These are phyloP conservation scores for Bryoglossum gracile DNA, from an alignment of 495 filamentous ascomycete species.

Conservation along the genomic window DNA sequence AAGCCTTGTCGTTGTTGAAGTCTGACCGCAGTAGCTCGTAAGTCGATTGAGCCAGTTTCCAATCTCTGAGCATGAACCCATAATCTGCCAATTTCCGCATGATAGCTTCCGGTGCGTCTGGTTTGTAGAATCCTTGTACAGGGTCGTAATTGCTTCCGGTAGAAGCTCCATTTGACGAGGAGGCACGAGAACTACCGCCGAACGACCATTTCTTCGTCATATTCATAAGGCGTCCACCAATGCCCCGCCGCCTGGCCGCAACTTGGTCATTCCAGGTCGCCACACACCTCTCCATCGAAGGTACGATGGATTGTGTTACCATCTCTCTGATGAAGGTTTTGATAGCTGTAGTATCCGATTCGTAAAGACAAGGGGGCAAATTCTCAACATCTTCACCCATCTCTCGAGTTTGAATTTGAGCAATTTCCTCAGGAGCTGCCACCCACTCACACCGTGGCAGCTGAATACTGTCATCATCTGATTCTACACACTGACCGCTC, in stretches of 20 bases:
- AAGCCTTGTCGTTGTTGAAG: conserved; percentile 91
- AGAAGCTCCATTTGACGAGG: conserved; percentile 27
- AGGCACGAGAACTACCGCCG: conserved; percentile 41
- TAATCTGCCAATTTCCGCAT: conserved; percentile 94
- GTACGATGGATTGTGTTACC: conserved; percentile 84
- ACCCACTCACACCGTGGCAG: conserved; percentile 81
- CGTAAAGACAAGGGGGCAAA: conserved; percentile 72
- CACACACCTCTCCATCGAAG: conserved; percentile 87
- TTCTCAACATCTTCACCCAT: conserved; percentile 58
- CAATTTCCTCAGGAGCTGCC: conserved; percentile 77
- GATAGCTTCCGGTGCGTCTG: conserved; percentile 75
- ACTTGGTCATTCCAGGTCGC: conserved; percentile 96
- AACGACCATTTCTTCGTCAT: conserved; percentile 84
- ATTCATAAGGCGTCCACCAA: conserved; percentile 86
- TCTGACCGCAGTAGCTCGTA: conserved; percentile 86
- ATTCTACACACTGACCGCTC: conserved; percentile 75
- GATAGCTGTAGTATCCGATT: conserved; percentile 83
- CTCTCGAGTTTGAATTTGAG: conserved; percentile 55
- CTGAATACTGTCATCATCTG: conserved; percentile 84
- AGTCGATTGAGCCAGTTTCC: conserved; percentile 80
- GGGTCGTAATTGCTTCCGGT: conserved; percentile 66
- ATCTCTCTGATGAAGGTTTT: conserved; percentile 85
- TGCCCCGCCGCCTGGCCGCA: conserved; percentile 77
- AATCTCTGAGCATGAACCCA: conserved; percentile 92
- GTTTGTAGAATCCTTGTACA: conserved; percentile 70